Evolutionary conservation across 768 basidiomycete genomes (phyloP), one percentile per base, ranked within the genome.

Genomic region (Naganishia onofrii): DNA sequence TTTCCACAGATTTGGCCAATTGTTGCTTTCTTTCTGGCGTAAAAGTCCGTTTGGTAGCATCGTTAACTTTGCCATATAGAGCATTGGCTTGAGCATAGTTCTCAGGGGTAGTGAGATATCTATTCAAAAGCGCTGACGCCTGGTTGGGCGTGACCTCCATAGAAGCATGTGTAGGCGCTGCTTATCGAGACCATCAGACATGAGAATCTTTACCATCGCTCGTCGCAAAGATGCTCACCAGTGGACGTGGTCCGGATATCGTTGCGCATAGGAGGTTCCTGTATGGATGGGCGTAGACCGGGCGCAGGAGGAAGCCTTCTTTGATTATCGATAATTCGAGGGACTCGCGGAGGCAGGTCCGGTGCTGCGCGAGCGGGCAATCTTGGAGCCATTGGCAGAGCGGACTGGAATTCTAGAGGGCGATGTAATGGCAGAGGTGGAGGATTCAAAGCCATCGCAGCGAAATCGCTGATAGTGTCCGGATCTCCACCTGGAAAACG

Each of bases 91-190:
- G 60, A 9, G 23, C 60, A 26, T 34, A 34, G 29, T 63, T 63
- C 26, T 63, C 60, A 23, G 60, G 60, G 36, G 60, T 63, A 21
- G 36, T 29, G 15, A 63, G 26, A n/a, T 63, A 63, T 42, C 17
- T 44, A 26, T 63, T 63, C 10, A 63, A 28, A 15, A 63, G 23
- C 19, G 42, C 60, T 1, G 60, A 29, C 26, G 60, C 60, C 32
- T 63, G 60, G 29, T 63, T 63, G 4, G 60, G 60, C 38, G 21
- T 42, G 29, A 42, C 36, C 23, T 63, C 60, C 38, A 44, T 63
- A 17, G 21, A n/a, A 26, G 60, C 60, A 5, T 26, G 36, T 12
- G 60, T 46, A 8, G 26, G 60, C 15, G 17, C 23, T 17, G 60
- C 60, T 44, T 13, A 26, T 15, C 23, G 26, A 13, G 29, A 44